phyloP scores from a whole-genome alignment of 116 monocot genomes.

The Trichopus zeylanicus region DNA sequence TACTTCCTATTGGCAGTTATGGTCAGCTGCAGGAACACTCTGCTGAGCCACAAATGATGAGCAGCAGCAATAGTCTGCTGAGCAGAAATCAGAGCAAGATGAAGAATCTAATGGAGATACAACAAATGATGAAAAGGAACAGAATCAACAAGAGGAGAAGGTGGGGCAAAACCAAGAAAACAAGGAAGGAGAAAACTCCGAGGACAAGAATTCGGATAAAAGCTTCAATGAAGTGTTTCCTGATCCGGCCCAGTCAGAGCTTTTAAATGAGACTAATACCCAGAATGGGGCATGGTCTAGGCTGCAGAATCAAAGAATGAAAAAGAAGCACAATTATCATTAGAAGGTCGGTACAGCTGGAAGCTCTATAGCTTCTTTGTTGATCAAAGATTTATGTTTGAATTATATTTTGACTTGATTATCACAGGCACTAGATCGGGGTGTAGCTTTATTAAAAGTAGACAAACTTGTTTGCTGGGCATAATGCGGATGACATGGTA shows the following conservation, averaged over 20 bases:
- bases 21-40: no score
- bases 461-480: conserved; percentile 97
- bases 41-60: conserved; percentile 11
- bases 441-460: conserved; percentile 78
- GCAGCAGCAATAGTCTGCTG: conserved; percentile 11
- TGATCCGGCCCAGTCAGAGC: conserved; percentile 60
- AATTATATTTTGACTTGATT: neutral
- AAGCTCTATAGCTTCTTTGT: conserved; percentile 27
- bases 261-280: conserved; percentile 73
- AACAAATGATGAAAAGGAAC: conserved; percentile 14
- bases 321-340: conserved; percentile 47
- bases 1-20: no score
- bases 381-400: neutral
- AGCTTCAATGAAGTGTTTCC: conserved; percentile 34
- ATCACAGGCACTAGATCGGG: conserved; percentile 82
- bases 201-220: conserved; percentile 18
- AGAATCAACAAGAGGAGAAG: conserved; percentile 27
- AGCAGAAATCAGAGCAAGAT: conserved; percentile 12
- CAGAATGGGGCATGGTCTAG: conserved; percentile 66
- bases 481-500: conserved; percentile 99
- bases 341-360: conserved; percentile 25
- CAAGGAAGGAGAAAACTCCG: conserved; percentile 13
- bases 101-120: conserved; percentile 4
- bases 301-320: conserved; percentile 77
- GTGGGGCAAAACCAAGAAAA: conserved; percentile 23